These are phyloP conservation scores for Spathaspora girioi DNA, from an alignment of 805 yeast species.

Conservation along the genomic window DNA sequence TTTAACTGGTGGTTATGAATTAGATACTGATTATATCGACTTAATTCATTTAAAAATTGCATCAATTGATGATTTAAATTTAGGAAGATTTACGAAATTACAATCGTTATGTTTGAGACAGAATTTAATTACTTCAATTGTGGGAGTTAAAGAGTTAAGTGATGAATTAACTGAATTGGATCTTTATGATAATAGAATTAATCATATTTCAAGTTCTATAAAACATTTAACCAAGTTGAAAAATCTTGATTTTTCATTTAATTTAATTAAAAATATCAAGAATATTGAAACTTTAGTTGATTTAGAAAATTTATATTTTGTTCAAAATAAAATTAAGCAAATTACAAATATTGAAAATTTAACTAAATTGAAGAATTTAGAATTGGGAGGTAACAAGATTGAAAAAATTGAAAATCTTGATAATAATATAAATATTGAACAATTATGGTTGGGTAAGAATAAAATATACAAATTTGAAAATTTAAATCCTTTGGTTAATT, in stretches of 20 bases:
- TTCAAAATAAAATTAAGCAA: slow-evolving; percentile 78
- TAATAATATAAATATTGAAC: slow-evolving; percentile 53
- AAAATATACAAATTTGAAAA: slow-evolving; percentile 63
- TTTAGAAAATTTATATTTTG: slow-evolving; percentile 72
- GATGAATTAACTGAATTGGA: slow-evolving; percentile 73
- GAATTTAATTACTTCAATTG: slow-evolving; percentile 71
- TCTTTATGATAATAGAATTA: slow-evolving; percentile 86
- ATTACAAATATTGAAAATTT: slow-evolving; percentile 65
- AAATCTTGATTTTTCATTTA: slow-evolving; percentile 80
- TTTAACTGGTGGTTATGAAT: slow-evolving; percentile 51
- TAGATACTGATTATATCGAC: slow-evolving; percentile 60
- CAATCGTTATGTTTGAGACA: slow-evolving; percentile 73
- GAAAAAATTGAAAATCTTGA: slow-evolving; percentile 56
- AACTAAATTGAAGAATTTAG: slow-evolving; percentile 60
- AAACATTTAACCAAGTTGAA: slow-evolving; percentile 54
- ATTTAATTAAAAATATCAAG: slow-evolving; percentile 81
- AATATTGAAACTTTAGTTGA: slow-evolving; percentile 62
- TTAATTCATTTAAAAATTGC: slow-evolving; percentile 67
- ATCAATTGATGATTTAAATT: slow-evolving; percentile 57
- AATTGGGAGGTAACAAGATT: slow-evolving; percentile 86
- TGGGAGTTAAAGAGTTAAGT: slow-evolving; percentile 48
- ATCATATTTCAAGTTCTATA: slow-evolving; percentile 74
- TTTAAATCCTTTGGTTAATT: slow-evolving; percentile 52
- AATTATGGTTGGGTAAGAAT: slow-evolving; percentile 93
- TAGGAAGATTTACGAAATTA: slow-evolving; percentile 54